phyloP scores from a whole-genome alignment of 2,329 filamentous ascomycete species.

The Beauveria scarabaeidicola region DNA sequence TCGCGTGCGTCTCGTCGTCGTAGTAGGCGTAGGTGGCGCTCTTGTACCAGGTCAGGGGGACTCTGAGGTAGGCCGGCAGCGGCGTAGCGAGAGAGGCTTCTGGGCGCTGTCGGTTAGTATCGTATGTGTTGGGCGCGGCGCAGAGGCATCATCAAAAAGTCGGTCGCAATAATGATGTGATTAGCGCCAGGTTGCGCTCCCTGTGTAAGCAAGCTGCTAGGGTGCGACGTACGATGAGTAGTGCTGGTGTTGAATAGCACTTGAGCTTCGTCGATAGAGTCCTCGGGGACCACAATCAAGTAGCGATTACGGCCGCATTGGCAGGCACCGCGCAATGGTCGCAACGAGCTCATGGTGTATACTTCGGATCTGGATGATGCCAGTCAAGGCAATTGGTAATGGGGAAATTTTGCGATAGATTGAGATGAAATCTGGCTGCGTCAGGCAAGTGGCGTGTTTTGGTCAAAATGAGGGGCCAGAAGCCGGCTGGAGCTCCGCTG shows the following conservation, averaged over 20 bases:
- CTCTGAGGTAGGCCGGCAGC: slow-evolving; percentile 71
- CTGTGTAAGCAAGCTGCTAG: background rate
- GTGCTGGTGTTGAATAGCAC: slow-evolving; percentile 68
- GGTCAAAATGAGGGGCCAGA: slow-evolving; percentile 6
- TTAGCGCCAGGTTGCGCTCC: background rate
- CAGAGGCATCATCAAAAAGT: background rate
- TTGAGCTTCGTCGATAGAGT: slow-evolving; percentile 44
- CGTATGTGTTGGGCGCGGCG: background rate
- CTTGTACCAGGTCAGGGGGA: slow-evolving; percentile 74
- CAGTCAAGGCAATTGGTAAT: background rate
- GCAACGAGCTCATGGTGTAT: slow-evolving; percentile 34
- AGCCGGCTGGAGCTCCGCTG: background rate
- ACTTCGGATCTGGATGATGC: background rate
- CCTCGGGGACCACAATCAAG: slow-evolving; percentile 58
- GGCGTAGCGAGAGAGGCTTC: slow-evolving; percentile 63
- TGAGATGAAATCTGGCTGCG: background rate
- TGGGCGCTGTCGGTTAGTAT: slow-evolving; percentile 18
- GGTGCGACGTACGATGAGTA: slow-evolving; percentile 56
- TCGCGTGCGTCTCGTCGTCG: slow-evolving; percentile 62
- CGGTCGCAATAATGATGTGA: background rate
- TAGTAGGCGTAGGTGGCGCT: slow-evolving; percentile 68
- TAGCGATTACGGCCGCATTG: slow-evolving; percentile 83
- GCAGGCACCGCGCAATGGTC: slow-evolving; percentile 65
- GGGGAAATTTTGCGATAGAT: background rate
- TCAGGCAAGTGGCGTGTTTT: background rate